Conservation (phyloP, 2,329 filamentous ascomycete species). For the Aspergillus udagawae region DNA sequence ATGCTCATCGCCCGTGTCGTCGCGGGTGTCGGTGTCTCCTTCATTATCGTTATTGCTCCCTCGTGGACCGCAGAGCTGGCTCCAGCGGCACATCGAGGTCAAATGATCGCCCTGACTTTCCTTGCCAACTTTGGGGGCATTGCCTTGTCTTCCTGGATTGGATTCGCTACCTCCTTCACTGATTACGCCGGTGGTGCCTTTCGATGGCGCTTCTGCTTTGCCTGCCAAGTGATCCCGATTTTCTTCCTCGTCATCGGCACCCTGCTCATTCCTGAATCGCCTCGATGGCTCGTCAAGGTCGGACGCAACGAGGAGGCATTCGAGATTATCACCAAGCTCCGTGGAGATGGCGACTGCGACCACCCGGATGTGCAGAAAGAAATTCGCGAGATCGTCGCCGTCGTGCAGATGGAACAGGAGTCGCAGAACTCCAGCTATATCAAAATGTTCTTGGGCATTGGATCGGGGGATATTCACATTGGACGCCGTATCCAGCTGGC, state of each 20-base stretch:
- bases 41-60: constrained; percentile 63
- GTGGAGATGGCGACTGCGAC: constrained; percentile 52
- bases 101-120: constrained; percentile 65
- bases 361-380: constrained; percentile 53
- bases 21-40: constrained; percentile 61
- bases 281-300: constrained; percentile 51
- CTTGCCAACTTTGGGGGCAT: constrained; percentile 66
- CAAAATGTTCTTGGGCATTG: constrained; percentile 60
- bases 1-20: constrained; percentile 60
- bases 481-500: constrained; percentile 62
- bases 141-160: constrained; percentile 56
- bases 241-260: constrained; percentile 50
- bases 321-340: constrained; percentile 57
- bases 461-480: constrained; percentile 58
- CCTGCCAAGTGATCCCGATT: constrained; percentile 62
- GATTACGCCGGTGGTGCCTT: constrained; percentile 53
- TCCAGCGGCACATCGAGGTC: constrained; percentile 59
- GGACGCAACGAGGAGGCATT: constrained; percentile 61
- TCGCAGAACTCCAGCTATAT: constrained; percentile 51
- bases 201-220: constrained; percentile 62
- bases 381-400: constrained; percentile 58
- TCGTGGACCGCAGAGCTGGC: constrained; percentile 65
- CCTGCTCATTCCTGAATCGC: constrained; percentile 64
- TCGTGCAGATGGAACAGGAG: constrained; percentile 57
- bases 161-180: constrained; percentile 42